These are phyloP conservation scores for Colletotrichum gigasporum DNA, from an alignment of 2,329 filamentous ascomycete genomes.

Conservation along the genomic window DNA sequence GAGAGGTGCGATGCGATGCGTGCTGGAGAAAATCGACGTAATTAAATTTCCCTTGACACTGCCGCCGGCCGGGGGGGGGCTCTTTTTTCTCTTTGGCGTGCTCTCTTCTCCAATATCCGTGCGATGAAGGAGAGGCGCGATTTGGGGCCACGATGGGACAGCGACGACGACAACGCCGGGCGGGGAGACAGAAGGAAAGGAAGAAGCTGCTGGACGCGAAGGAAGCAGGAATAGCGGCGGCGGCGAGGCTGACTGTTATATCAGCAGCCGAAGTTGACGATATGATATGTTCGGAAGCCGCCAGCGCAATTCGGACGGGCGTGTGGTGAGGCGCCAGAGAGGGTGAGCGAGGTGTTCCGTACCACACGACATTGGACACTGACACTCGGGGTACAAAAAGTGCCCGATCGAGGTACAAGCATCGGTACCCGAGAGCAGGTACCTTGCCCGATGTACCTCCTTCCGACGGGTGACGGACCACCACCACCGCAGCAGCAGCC, in stretches of 20 bases:
- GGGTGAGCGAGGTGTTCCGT: not conserved
- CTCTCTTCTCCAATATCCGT: not conserved
- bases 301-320: not conserved
- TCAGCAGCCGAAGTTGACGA: not conserved
- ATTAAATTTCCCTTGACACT: slow-evolving; percentile 26
- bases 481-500: not conserved
- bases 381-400: no score
- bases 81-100: not conserved
- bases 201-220: slow-evolving; percentile 5
- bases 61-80: slow-evolving; percentile 15
- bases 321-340: not conserved
- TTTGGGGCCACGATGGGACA: no score
- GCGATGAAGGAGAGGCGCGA: not conserved
- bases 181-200: not conserved
- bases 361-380: no score
- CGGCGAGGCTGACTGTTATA: slow-evolving; percentile 19
- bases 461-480: slow-evolving; percentile 14
- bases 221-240: not conserved
- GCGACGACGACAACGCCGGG: not conserved
- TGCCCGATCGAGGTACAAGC: slow-evolving; percentile 3
- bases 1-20: not conserved
- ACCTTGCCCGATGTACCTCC: slow-evolving; percentile 3
- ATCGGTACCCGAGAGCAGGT: slow-evolving; percentile 4
- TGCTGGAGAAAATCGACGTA: not conserved
- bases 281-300: not conserved